Base-by-base conservation (phyloP, 1,284 basidiomycete species). In the Cronartium quercuum region DNA sequence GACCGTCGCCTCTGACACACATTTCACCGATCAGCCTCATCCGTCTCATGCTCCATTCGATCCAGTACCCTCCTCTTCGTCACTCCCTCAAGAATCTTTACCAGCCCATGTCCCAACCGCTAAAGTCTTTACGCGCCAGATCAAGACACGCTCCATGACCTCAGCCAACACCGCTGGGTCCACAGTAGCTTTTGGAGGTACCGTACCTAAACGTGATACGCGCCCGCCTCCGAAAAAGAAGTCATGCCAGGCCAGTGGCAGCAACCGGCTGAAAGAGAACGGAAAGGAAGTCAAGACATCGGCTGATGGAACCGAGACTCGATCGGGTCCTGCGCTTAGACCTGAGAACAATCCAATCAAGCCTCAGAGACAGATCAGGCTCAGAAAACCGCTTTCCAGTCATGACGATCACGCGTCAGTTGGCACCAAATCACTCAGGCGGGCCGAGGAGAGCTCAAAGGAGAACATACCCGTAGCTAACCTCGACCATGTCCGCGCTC, bases 81-180 rank as follows among this genome's bases (percentile, higher is more conserved):
- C n/a, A n/a, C n/a, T n/a, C n/a, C n/a, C n/a, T n/a, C n/a, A n/a
- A n/a, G n/a, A n/a, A n/a, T n/a, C n/a, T n/a, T n/a, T n/a, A 55
- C 29, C 51, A 6, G 29, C n/a, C 15, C 51, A 55, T 55, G 51
- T 55, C 51, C 10, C 29, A 55, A 18, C 51, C n/a, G n/a, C 51
- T 55, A 55, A 24, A 55, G n/a, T 21, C 51, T 55, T 24, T n/a
- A 68, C 41, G 15, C 34, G 66, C 18, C 55, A 58, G 35, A 68
- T 68, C 55, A 58, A 68, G 55, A 68, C 66, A 6, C 51, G 66
- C 6, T 68, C 66, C 42, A 68, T 68, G 66, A 58, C 66, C 1
- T 58, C 51, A 6, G 38, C 34, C 29, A 34, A 40, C 13, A 24
- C 6, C 34, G 21, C 51, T n/a, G n/a, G n/a, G 18, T 24, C 51